Base-by-base conservation (phyloP, 2,329 filamentous ascomycete genomes). In the Talaromyces atroroseus region DNA sequence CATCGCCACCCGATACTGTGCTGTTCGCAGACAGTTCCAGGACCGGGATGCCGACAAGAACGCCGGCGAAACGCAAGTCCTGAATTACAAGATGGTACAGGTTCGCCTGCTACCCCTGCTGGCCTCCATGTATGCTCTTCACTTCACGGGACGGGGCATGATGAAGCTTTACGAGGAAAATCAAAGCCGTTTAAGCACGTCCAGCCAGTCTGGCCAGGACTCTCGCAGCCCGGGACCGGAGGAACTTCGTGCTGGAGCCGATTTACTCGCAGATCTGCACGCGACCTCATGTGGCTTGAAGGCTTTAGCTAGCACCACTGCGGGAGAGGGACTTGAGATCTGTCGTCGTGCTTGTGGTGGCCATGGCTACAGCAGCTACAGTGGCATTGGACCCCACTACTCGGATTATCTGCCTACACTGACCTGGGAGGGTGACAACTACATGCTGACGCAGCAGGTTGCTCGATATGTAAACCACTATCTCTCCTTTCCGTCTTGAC, bases 381-480 rank as follows among this genome's bases (percentile, higher is more conserved):
- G 83, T 54, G 88, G 88, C n/a, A 89, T 92, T 62, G 87, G 87
- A 1, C 75, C 81, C 18, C 88, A 83, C 80, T 91, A 90, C 64
- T 80, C 87, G 26, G 87, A 91, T 69, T 90, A 90, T 67, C 78
- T 90, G 1, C 87, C 88, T 16, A 87, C 82, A 0, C 71, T 78
- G 14, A 89, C 86, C 10, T 89, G 85, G 84, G 88, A 90, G 68
- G 88, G 88, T 46, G 88, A 90, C 74, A 90, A 89, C 76, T 90
- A 88, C 76, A 90, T 91, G 87, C 77, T 91, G 58, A 89, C 86
- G 10, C 88, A 91, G 70, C 88, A 91, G 74, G 87, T 90, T 26
- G 24, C 24, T 26, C 24, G 24, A 26, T 26, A 26, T 26, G 24
- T 26, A 26, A 26, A 7, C 24, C 3, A 26, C 24, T 7, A 7